A percentile compares a stretch with the other conserved stretches of the same genome.
These are phyloP conservation scores for Rozella allomycis DNA, from an alignment of 371 early-diverging fungal species.

Conservation along the genomic window DNA sequence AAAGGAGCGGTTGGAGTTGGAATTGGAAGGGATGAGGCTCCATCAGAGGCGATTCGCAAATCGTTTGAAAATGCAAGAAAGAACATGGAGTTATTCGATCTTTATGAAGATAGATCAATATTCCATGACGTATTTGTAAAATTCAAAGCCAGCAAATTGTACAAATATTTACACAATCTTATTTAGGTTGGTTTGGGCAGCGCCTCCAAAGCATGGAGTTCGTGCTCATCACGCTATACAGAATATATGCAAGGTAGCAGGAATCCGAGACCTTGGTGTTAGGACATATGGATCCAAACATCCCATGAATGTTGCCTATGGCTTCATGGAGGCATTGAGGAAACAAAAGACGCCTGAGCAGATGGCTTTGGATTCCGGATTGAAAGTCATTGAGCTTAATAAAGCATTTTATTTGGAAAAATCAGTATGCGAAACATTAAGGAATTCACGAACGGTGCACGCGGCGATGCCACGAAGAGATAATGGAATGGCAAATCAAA, in stretches of 20 bases:
- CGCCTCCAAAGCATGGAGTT: conserved; percentile 89
- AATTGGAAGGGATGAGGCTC: conserved; percentile 68
- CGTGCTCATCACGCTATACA: conserved; percentile 77
- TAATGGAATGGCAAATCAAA: too few species aligned
- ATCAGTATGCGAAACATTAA: too few species aligned
- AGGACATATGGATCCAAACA: conserved; percentile 80
- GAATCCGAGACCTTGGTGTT: conserved; percentile 72
- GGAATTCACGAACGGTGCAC: too few species aligned
- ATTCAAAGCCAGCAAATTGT: conserved; percentile 64
- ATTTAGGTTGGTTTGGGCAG: conserved; percentile 54
- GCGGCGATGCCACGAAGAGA: too few species aligned
- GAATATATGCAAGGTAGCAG: conserved; percentile 80
- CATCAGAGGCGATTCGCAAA: conserved; percentile 56
- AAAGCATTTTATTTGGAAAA: conserved; percentile 40
- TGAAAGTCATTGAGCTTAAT: conserved; percentile 65
- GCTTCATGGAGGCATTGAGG: conserved; percentile 73
- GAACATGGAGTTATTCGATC: conserved; percentile 54
- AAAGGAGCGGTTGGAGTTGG: conserved; percentile 85
- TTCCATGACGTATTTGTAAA: conserved; percentile 66
- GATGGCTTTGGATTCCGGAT: conserved; percentile 69
- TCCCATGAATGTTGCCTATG: conserved; percentile 94
- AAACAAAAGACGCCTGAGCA: conserved; percentile 60
- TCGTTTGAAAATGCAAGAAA: conserved; percentile 71
- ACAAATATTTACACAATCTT: too few species aligned
- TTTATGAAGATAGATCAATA: conserved; percentile 86